Conservation (phyloP, 164 flowering plant species). For the Stephania japonica region DNA sequence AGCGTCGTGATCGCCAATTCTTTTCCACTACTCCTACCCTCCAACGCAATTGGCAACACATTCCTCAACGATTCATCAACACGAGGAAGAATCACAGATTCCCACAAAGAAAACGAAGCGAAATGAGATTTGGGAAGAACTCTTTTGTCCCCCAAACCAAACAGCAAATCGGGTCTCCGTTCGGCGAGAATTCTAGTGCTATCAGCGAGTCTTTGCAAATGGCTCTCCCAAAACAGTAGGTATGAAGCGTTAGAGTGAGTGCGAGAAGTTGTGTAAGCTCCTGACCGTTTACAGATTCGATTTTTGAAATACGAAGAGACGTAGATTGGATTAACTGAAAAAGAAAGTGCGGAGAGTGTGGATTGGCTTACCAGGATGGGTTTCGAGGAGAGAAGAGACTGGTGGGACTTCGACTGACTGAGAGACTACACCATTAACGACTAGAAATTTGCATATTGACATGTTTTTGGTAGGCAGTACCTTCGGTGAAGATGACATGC, state of each 20-base stretch:
- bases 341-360: not conserved
- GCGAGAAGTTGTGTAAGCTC: conserved; percentile 88
- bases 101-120: conserved; percentile 20
- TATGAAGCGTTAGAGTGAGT: conserved; percentile 47
- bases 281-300: conserved; percentile 25
- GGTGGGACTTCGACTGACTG: conserved; percentile 38
- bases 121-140: conserved; percentile 4
- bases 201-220: conserved; percentile 49
- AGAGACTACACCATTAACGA: conserved; percentile 50
- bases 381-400: conserved; percentile 52
- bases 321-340: not conserved
- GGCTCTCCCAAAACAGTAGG: conserved; percentile 74
- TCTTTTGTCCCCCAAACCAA: conserved; percentile 16
- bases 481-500: no score
- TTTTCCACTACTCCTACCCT: conserved; percentile 33
- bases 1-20: conserved; percentile 61
- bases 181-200: conserved; percentile 41
- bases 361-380: conserved; percentile 40
- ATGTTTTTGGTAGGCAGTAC: not conserved
- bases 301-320: not conserved
- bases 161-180: conserved; percentile 39
- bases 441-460: conserved; percentile 33
- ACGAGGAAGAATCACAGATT: conserved; percentile 25
- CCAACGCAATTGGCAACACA: conserved; percentile 33
- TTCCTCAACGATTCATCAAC: conserved; percentile 43